Percentiles rank a stretch among this genome's conserved stretches.
Conservation (phyloP, 129 eudicot species). For the Lonicera japonica region DNA sequence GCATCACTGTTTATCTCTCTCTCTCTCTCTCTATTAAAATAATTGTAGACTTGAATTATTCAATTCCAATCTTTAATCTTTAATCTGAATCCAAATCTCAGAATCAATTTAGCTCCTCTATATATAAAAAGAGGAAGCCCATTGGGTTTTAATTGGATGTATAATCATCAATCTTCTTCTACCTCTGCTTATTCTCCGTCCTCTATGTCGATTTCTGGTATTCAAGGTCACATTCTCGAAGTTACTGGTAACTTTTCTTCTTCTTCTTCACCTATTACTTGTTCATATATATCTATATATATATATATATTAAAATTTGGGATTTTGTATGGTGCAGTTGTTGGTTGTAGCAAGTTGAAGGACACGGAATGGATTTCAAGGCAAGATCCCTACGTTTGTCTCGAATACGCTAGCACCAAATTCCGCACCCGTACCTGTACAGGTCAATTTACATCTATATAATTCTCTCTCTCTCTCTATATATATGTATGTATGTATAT, state of each 20-base stretch:
- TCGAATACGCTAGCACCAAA: conserved; percentile 66
- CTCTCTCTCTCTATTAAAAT: no score
- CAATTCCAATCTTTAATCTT: no score
- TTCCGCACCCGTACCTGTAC: conserved; percentile 71
- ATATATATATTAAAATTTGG: no score
- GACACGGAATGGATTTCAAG: conserved; percentile 93
- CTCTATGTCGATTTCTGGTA: conserved; percentile 49
- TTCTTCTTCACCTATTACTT: background rate
- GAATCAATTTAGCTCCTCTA: no score
- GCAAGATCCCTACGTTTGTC: conserved; percentile 85
- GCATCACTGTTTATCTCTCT: no score
- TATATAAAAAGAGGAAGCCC: no score
- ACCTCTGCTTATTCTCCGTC: background rate
- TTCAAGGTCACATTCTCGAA: conserved; percentile 85
- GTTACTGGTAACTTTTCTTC: conserved; percentile 58
- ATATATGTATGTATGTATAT: no score
- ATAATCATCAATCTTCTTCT: background rate
- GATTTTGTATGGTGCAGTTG: conserved; percentile 42
- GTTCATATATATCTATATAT: background rate
- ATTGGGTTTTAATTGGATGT: background rate
- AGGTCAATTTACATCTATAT: conserved; percentile 39
- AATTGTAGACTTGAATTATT: no score
- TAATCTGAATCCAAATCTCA: no score
- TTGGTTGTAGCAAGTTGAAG: conserved; percentile 63
- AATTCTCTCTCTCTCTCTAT: background rate